Evolutionary conservation across 371 early-diverging fungal genomes (phyloP).

Genomic region (Gilbertella persicaria): DNA sequence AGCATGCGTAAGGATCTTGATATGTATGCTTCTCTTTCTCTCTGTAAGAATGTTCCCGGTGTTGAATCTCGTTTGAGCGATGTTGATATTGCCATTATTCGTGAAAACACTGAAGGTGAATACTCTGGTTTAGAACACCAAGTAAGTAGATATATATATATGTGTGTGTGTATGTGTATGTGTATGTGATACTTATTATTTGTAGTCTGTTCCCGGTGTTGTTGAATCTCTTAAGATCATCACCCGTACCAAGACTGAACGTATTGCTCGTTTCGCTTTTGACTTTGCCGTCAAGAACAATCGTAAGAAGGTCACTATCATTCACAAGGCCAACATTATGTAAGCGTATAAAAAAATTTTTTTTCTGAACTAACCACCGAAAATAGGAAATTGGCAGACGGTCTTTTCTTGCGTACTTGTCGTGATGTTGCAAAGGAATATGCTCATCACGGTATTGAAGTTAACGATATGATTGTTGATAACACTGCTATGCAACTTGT

Average conservation of each 20-base stretch:
- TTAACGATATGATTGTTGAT: constrained; percentile 98
- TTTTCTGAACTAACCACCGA: not conserved
- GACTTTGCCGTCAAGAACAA: constrained; percentile 95
- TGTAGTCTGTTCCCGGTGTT: constrained; percentile 91
- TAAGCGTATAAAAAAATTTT: constrained; percentile 24
- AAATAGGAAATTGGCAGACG: constrained; percentile 93
- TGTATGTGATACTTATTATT: not conserved
- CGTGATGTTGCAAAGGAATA: constrained; percentile 94
- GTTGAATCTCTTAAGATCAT: constrained; percentile 97
- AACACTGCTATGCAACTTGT: constrained; percentile 98
- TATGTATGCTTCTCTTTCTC: constrained; percentile 91
- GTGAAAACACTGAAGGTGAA: constrained; percentile 99
- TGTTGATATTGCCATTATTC: constrained; percentile 95
- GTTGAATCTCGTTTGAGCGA: constrained; percentile 81
- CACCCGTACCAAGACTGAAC: constrained; percentile 92
- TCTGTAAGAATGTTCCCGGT: constrained; percentile 84
- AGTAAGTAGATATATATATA: constrained; percentile 42
- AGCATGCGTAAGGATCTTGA: constrained; percentile 93
- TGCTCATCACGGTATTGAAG: constrained; percentile 81
- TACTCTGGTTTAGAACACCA: constrained; percentile 98
- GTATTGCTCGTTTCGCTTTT: constrained; percentile 97
- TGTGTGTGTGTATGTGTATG: not conserved
- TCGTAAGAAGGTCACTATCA: constrained; percentile 95
- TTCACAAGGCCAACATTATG: constrained; percentile 99
- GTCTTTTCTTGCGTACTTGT: constrained; percentile 94